Percentiles rank a stretch among this genome's conserved stretches.
phyloP scores from a whole-genome alignment of 306 rosid genomes.

The Pyrus communis region DNA sequence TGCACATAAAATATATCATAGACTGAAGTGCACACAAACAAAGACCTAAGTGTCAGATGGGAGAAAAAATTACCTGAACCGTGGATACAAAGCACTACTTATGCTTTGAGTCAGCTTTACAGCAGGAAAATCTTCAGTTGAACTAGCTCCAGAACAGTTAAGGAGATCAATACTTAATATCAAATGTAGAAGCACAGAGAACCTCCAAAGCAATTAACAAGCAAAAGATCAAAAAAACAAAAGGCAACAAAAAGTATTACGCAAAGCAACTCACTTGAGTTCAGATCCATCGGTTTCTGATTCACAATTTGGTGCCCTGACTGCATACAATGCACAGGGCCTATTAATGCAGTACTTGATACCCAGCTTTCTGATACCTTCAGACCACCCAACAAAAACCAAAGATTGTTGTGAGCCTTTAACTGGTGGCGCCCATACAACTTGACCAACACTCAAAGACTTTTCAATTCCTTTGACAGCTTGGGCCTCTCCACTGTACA shows the following conservation, averaged over 20 bases:
- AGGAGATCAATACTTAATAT: neutral
- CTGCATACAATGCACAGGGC: constrained; percentile 64
- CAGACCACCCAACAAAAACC: constrained; percentile 86
- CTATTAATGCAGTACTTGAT: constrained; percentile 77
- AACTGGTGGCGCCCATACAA: constrained; percentile 67
- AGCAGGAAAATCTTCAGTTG: constrained; percentile 28
- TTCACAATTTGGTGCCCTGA: constrained; percentile 33
- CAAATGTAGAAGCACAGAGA: neutral
- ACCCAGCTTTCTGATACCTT: constrained; percentile 67
- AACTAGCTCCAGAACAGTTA: constrained; percentile 35
- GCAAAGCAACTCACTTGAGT: constrained; percentile 43
- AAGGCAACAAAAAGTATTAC: constrained; percentile 1
- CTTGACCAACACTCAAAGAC: constrained; percentile 81
- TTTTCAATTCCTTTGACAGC: constrained; percentile 59
- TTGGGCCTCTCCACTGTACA: constrained; percentile 58
- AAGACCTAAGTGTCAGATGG: neutral
- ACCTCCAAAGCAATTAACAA: neutral
- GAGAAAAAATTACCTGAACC: constrained; percentile 55
- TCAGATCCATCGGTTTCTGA: constrained; percentile 37
- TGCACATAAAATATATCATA: no score
- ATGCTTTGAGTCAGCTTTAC: constrained; percentile 59
- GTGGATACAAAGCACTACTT: constrained; percentile 69
- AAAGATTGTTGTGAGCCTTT: constrained; percentile 43
- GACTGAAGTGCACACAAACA: neutral
- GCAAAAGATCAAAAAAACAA: neutral